phyloP scores from a whole-genome alignment of 805 yeast genomes.

The Pichia thaimueangensis region DNA sequence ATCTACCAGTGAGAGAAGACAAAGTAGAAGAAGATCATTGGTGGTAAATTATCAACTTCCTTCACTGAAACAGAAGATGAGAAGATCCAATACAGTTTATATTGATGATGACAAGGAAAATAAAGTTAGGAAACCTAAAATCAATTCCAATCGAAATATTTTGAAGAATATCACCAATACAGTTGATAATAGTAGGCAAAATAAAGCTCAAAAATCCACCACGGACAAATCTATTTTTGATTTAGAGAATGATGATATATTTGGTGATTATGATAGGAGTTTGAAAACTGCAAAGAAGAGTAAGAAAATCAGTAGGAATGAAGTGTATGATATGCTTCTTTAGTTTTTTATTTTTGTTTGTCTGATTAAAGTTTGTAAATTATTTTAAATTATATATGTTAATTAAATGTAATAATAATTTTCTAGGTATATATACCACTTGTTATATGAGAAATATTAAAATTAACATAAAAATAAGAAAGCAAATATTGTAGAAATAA shows the following conservation, averaged over 20 bases:
- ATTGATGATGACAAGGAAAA: slow-evolving; percentile 15
- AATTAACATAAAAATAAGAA: no score
- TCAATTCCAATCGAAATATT: neutral
- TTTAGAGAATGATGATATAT: slow-evolving; percentile 8
- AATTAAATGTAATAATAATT: neutral
- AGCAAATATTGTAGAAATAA: no score
- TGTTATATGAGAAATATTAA: no score
- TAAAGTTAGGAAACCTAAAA: slow-evolving; percentile 3
- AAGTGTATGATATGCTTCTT: slow-evolving; percentile 1
- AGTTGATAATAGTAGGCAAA: neutral
- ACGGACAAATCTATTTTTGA: slow-evolving; percentile 8
- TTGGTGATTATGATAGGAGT: neutral
- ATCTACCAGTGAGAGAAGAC: slow-evolving; percentile 10
- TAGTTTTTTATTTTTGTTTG: neutral
- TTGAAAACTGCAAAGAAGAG: no score
- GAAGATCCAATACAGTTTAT: slow-evolving; percentile 39
- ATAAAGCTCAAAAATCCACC: neutral
- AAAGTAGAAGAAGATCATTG: slow-evolving; percentile 39
- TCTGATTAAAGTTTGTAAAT: neutral
- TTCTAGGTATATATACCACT: no score
- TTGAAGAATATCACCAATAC: slow-evolving; percentile 10
- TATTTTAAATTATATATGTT: neutral
- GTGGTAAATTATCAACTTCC: slow-evolving; percentile 64
- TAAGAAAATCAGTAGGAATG: neutral
- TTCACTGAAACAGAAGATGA: slow-evolving; percentile 59